These are phyloP conservation scores for Periconia macrospinosa DNA, from an alignment of 2,329 filamentous ascomycete species.

Conservation along the genomic window DNA sequence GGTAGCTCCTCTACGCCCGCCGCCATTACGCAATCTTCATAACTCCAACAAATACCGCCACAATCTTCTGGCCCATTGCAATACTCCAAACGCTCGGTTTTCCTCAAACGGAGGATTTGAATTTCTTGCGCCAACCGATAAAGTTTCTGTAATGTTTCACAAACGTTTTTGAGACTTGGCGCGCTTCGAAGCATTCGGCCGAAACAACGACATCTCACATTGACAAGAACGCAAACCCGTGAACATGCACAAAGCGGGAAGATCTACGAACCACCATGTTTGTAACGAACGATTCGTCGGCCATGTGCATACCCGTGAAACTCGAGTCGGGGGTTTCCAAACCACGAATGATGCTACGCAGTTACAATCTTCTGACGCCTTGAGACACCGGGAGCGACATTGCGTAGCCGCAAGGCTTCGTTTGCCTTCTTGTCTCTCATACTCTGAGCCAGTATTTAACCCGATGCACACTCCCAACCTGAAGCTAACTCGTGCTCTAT, in stretches of 20 bases:
- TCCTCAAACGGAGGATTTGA: neutral
- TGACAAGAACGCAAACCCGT: conserved; percentile 21
- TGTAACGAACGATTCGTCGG: conserved; percentile 8
- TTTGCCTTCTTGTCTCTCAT: neutral
- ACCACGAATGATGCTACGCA: conserved; percentile 13
- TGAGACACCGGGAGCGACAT: conserved; percentile 18
- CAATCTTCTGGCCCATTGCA: neutral
- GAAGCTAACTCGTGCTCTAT: conserved; percentile 5
- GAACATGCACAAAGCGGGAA: conserved; percentile 10
- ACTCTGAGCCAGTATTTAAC: too few relatives aligned
- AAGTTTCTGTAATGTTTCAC: conserved; percentile 30
- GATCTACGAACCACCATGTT: conserved; percentile 15
- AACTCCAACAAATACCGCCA: neutral
- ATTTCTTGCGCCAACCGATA: neutral
- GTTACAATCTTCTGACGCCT: conserved; percentile 2
- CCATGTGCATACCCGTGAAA: conserved; percentile 23
- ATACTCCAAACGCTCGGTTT: neutral
- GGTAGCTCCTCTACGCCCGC: too few relatives aligned
- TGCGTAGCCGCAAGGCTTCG: neutral
- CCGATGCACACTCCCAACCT: neutral
- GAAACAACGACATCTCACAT: neutral
- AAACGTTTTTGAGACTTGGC: conserved; percentile 24
- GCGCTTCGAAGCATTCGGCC: conserved; percentile 12
- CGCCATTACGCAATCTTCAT: neutral
- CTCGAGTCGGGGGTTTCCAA: conserved; percentile 18